These are phyloP conservation scores for Amanita pseudoporphyria DNA, from an alignment of 768 basidiomycete species.

Conservation along the genomic window DNA sequence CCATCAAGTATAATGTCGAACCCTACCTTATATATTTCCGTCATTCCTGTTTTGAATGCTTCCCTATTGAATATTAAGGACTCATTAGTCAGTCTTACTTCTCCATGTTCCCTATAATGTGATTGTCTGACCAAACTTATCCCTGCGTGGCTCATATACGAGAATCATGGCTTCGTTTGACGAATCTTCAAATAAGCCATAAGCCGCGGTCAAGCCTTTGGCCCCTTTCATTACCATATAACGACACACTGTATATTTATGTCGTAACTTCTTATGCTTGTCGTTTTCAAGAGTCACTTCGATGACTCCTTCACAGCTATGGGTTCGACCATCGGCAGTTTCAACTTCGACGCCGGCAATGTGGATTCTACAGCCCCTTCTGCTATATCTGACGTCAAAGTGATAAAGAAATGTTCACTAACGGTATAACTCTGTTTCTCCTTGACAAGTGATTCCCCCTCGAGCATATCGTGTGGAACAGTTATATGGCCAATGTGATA, in stretches of 20 bases:
- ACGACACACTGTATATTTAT: constrained; percentile 1
- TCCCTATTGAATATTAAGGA: neutral
- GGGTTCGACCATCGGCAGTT: too few relatives aligned
- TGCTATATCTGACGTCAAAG: neutral
- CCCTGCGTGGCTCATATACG: neutral
- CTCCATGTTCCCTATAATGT: neutral
- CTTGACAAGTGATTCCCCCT: neutral
- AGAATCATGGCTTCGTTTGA: neutral
- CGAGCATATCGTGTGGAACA: neutral
- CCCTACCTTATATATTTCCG: neutral
- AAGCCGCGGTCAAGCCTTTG: neutral
- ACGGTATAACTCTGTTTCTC: neutral
- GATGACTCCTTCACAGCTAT: neutral
- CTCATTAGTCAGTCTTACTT: too few relatives aligned
- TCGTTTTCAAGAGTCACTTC: neutral
- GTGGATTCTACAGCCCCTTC: neutral
- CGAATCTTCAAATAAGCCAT: neutral
- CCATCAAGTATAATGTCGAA: neutral
- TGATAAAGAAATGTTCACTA: neutral
- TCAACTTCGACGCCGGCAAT: neutral
- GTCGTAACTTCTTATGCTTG: neutral
- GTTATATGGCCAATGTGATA: neutral
- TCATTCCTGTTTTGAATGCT: neutral
- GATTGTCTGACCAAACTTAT: neutral
- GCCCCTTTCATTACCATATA: neutral